Base-by-base conservation (phyloP, 768 basidiomycete genomes). In the Exidia glandulosa region DNA sequence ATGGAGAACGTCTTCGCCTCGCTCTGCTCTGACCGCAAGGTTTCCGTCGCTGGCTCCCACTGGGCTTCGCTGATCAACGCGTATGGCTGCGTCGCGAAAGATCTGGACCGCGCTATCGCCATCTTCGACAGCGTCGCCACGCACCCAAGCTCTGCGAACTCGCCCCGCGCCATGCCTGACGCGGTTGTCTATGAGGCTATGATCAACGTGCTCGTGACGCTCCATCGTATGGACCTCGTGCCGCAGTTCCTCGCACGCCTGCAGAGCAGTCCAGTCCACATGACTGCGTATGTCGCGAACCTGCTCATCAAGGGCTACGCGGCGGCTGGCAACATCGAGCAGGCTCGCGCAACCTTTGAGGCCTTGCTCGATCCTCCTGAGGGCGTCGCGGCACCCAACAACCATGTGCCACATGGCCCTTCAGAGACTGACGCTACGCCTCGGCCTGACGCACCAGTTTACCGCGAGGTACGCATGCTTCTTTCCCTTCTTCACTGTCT, bases 201-300 rank as follows among this genome's bases (percentile, higher is more conserved):
- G 64, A 81, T 97, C 77, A 94, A 90, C 69, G 88, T 88, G 31
- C 74, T 94, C 45, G 84, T 92, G 52, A 85, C 83, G 3, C 83
- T 86, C 69, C 86, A 85, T 34, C 84, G 87, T 16, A 77, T 86
- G 57, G 92, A 94, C 63, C 81, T 94, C 52, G 79, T 94, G 29
- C 84, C 85, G 0, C 65, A 73, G 19, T 93, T 90, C 68, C 70
- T 87, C 34, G 69, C 74, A 32, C 81, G 82, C 60, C 83, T 97
- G 75, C 74, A 72, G 27, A 65, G 72, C 1, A 75, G 79, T 5
- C 83, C 83, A 32, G 82, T 94, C 7, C 87, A 88, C 66, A 87
- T 93, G 83, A 97, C 94, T 2, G 94, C 95, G 5, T 99, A 99
- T 72, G 89, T 97, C 64, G 88, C 87, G 30, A 97, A 97, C 74